Evolutionary conservation across 139 green algal genomes (phyloP).

Genomic region (Coccomyxa sp.): DNA sequence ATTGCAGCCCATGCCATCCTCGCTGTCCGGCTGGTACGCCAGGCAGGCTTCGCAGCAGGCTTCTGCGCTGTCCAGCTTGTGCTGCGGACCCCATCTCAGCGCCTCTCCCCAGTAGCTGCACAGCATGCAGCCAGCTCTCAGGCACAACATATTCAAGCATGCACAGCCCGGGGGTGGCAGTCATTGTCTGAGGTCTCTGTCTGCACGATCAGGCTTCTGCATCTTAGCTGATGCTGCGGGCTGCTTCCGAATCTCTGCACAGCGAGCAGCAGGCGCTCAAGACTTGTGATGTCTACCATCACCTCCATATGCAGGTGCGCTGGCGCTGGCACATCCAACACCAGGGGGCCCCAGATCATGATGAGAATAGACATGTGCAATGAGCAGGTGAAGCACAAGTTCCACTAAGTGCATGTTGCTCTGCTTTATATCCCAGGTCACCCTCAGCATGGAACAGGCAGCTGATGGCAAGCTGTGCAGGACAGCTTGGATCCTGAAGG

Average conservation of each 20-base stretch:
- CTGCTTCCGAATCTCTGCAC: neutral
- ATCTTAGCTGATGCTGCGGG: neutral
- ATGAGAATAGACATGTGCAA: no score
- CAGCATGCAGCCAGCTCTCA: no score
- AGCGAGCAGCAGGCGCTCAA: neutral
- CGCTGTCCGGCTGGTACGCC: constrained; percentile 29
- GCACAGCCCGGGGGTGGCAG: no score
- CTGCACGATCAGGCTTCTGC: neutral
- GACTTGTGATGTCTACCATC: neutral
- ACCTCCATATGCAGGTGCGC: no score
- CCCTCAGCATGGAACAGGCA: no score
- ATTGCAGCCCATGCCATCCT: constrained; percentile 62
- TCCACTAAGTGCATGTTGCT: no score
- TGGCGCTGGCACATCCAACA: no score
- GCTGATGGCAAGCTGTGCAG: no score
- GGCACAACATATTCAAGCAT: neutral
- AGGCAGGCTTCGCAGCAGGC: constrained; percentile 63
- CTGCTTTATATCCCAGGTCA: no score
- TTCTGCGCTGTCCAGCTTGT: constrained; percentile 35
- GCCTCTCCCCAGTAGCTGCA: constrained; percentile 77
- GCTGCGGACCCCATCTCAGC: constrained; percentile 53
- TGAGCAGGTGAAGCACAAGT: no score
- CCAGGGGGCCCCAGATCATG: no score
- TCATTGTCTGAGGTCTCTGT: neutral
- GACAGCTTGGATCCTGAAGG: no score